phyloP scores from a whole-genome alignment of 805 yeast genomes.

The Deakozyma indianensis region DNA sequence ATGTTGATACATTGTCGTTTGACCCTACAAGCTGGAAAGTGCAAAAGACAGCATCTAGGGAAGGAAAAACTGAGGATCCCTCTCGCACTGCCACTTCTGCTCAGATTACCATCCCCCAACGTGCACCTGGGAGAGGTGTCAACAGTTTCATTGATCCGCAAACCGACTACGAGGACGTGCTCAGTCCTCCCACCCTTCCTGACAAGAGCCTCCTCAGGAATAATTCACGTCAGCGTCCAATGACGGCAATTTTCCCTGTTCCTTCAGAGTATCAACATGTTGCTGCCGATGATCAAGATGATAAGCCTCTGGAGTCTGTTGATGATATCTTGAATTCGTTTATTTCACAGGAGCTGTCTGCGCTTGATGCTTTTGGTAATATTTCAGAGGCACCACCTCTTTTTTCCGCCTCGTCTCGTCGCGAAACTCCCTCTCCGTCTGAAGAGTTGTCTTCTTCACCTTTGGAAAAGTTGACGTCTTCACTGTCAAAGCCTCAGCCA shows the following conservation, averaged over 20 bases:
- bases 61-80: not conserved
- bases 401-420: not conserved
- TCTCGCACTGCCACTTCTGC: not conserved
- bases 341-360: conserved; percentile 1
- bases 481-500: not conserved
- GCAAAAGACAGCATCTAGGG: not conserved
- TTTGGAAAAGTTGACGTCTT: not conserved
- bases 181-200: not conserved
- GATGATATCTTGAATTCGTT: not conserved
- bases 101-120: not conserved
- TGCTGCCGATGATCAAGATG: not conserved
- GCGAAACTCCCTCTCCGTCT: not conserved
- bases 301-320: not conserved
- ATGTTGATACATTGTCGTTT: not conserved
- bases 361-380: conserved; percentile 1
- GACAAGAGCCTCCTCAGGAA: not conserved
- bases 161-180: not conserved
- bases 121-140: conserved; percentile 1
- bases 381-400: not conserved
- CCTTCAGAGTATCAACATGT: not conserved
- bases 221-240: not conserved
- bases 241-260: not conserved
- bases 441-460: not conserved
- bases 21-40: not conserved
- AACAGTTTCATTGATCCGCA: not conserved